Conservation (phyloP, 495 filamentous ascomycete genomes). For the Xanthoparmelia taractica region DNA sequence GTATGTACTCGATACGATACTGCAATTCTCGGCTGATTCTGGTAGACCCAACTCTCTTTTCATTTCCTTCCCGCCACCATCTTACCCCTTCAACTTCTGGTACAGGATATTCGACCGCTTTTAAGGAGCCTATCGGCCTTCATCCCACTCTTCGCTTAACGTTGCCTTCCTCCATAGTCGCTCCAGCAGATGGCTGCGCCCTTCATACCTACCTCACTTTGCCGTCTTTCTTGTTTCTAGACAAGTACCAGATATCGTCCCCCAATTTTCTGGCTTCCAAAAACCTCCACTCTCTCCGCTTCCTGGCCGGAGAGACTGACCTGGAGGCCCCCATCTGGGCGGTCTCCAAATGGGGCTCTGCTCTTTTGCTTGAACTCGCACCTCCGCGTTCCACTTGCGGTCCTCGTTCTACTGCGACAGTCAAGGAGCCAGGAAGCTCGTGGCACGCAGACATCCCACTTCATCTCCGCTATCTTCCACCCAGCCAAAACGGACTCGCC, state of each 20-base stretch:
- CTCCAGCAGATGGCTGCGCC: constrained; percentile 48
- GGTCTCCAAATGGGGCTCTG: constrained; percentile 69
- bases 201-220: constrained; percentile 81
- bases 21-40: constrained; percentile 11
- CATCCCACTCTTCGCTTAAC: constrained; percentile 72
- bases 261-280: constrained; percentile 65
- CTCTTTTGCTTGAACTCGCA: constrained; percentile 67
- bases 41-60: constrained; percentile 68
- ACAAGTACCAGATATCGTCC: constrained; percentile 71
- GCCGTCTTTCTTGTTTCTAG: constrained; percentile 74
- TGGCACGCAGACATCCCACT: constrained; percentile 78
- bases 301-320: constrained; percentile 71
- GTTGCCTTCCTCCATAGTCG: constrained; percentile 32
- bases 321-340: constrained; percentile 89
- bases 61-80: constrained; percentile 85
- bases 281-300: constrained; percentile 59
- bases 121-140: constrained; percentile 67
- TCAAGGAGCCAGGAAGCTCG: constrained; percentile 24
- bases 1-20: constrained; percentile 38
- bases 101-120: constrained; percentile 42
- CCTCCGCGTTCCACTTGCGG: constrained; percentile 32
- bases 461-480: constrained; percentile 77
- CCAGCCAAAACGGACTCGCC: constrained; percentile 29
- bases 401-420: constrained; percentile 6
- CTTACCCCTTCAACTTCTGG: constrained; percentile 39